Evolutionary conservation across 2,329 filamentous ascomycete species (phyloP), one percentile per base, ranked within the genome.

Genomic region (Chaetothyriales sp.): DNA sequence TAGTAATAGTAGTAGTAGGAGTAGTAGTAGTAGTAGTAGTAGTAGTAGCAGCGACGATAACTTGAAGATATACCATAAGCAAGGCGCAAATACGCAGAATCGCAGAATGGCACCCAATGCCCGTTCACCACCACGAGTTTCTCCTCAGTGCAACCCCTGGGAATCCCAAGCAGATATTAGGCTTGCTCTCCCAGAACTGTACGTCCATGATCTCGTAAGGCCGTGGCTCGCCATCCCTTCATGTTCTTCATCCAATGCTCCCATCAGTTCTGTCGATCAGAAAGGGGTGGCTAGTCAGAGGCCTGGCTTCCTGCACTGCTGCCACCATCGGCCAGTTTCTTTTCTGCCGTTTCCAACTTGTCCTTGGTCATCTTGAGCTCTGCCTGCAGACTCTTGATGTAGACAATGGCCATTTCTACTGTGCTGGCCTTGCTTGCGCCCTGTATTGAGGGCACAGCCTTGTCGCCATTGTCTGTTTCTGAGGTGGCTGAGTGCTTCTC

Each of bases 341-440:
- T 76, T 63, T 86, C 84, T 15, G 83, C 78, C 51, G 76, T 74
- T 20, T 76, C 75, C 12, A 88, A 77, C 59, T 79, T 72, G 53
- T 69, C 71, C 48, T 80, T 81, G 19, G 81, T 80, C 32, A 79
- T 77, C 2, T 74, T 76, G 15, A 87, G 70, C 63, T 93, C 84
- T 59, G 78, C 72, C 66, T 93, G 81, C 54, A 98, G 68, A 53
- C 81, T 77, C 67, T 86, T 90, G 69, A 98, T 95, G 64, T 96
- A 95, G 51, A 89, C 83, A 61, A 96, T 96, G 1, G 92, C 92
- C 68, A 86, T 82, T 68, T 98, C 92, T n/a, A 98, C 92, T 0
- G 93, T 95, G 59, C 86, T 94, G 1, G 92, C 92, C 66, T 96
- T 98, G 68, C 88, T 95, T 61, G 83, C 88, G 28, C 84, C 80